Percentiles rank a stretch among this genome's conserved stretches.
Conservation (phyloP, 2,329 filamentous ascomycete species). For the Fusarium sp. region DNA sequence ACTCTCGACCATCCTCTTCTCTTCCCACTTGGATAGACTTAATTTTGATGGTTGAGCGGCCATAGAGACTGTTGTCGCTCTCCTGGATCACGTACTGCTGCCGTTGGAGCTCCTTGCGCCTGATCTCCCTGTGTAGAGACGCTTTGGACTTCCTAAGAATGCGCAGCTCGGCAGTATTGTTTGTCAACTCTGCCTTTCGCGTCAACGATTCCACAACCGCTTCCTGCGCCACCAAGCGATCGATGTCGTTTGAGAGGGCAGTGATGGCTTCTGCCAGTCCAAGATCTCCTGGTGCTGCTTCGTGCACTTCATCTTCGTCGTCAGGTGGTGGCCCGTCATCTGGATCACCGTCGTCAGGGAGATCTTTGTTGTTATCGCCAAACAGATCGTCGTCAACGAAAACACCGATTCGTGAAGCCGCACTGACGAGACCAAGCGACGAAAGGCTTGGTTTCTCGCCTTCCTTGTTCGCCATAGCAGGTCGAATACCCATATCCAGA, state of each 20-base stretch:
- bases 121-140: conserved; percentile 90
- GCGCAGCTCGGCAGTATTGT: conserved; percentile 91
- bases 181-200: conserved; percentile 94
- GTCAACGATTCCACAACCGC: conserved; percentile 91
- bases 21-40: conserved; percentile 92
- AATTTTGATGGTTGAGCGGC: conserved; percentile 88
- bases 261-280: conserved; percentile 94
- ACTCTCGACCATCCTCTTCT: conserved; percentile 93
- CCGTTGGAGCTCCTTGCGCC: conserved; percentile 92
- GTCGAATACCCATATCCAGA: conserved; percentile 60
- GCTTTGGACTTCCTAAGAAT: conserved; percentile 94
- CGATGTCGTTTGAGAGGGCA: conserved; percentile 87
- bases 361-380: conserved; percentile 84
- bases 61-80: conserved; percentile 96
- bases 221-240: conserved; percentile 87
- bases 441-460: conserved; percentile 84
- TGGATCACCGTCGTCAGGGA: conserved; percentile 84
- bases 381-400: conserved; percentile 96
- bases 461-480: conserved; percentile 53
- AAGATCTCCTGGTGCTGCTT: conserved; percentile 93
- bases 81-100: conserved; percentile 98
- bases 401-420: conserved; percentile 87
- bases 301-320: conserved; percentile 84
- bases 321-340: conserved; percentile 66
- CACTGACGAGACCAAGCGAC: conserved; percentile 89